Evolutionary conservation across 2,329 filamentous ascomycete species (phyloP).

Genomic region (Waltergamsia citrina): DNA sequence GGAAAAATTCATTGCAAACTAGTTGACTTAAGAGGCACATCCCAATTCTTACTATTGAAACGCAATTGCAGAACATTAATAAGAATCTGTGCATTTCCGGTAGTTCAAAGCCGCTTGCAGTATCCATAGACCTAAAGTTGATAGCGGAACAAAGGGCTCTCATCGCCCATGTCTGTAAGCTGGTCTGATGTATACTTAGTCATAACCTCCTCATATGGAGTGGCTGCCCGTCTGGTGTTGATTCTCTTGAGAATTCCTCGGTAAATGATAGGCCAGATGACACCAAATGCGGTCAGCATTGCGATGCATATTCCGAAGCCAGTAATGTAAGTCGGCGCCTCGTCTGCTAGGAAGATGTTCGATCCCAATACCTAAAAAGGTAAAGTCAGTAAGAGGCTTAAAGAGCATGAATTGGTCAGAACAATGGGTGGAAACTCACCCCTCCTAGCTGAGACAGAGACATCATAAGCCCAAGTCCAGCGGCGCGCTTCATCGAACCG

Average conservation of each 20-base stretch:
- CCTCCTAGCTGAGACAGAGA: constrained; percentile 1
- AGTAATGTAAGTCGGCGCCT: not conserved
- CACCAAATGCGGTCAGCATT: not conserved
- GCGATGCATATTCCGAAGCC: not conserved
- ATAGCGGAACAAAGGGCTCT: constrained; percentile 1
- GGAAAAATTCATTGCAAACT: no score
- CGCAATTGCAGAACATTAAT: no score
- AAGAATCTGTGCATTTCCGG: no score
- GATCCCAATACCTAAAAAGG: constrained; percentile 1
- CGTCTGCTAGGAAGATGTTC: constrained; percentile 1
- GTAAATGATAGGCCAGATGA: constrained; percentile 1
- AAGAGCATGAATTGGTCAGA: not conserved
- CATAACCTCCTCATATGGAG: not conserved
- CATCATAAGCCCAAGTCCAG: constrained; percentile 2
- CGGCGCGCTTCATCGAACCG: constrained; percentile 1
- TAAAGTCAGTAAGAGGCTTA: not conserved
- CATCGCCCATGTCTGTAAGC: constrained; percentile 2
- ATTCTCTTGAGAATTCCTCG: not conserved
- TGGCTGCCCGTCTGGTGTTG: not conserved
- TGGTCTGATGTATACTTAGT: constrained; percentile 1
- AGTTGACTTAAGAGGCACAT: no score
- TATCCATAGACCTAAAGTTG: not conserved
- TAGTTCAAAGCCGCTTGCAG: no score
- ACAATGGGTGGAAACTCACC: not conserved
- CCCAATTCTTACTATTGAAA: not conserved